These are phyloP conservation scores for Camellia sinensis DNA, from an alignment of 148 eudicot genomes.

Conservation along the genomic window DNA sequence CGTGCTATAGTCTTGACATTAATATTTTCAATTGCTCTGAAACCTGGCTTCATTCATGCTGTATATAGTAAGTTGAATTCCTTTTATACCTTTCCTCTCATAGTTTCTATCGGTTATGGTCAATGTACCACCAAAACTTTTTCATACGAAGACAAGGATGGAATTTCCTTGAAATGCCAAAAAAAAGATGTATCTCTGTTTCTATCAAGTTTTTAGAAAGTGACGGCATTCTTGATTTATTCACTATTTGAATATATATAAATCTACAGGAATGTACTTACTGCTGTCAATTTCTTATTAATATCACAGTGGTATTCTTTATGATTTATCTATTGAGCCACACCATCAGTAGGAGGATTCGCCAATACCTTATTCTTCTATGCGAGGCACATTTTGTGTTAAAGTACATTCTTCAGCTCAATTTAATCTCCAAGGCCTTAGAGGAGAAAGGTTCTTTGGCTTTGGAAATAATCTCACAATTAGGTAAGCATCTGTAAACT, in stretches of 20 bases:
- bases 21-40: slow-evolving; percentile 20
- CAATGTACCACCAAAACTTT: neutral
- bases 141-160: neutral
- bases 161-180: neutral
- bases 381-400: slow-evolving; percentile 24
- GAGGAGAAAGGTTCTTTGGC: slow-evolving; percentile 10
- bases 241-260: neutral
- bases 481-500: slow-evolving; percentile 20
- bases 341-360: slow-evolving; percentile 17
- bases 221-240: too few relatives aligned
- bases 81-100: neutral
- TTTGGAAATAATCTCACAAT: slow-evolving; percentile 24
- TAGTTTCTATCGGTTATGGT: neutral
- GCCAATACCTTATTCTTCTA: slow-evolving; percentile 16
- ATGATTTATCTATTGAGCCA: slow-evolving; percentile 22
- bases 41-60: slow-evolving; percentile 25
- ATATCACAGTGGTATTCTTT: slow-evolving; percentile 26
- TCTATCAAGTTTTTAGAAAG: too few relatives aligned
- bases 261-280: neutral
- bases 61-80: slow-evolving; percentile 21
- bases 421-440: slow-evolving; percentile 12
- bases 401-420: slow-evolving; percentile 24
- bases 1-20: slow-evolving; percentile 23
- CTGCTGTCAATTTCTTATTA: neutral
- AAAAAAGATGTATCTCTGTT: neutral